Evolutionary conservation across 495 filamentous ascomycete genomes (phyloP), one percentile per base, ranked within the genome.

Genomic region (Xylaria cubensis): DNA sequence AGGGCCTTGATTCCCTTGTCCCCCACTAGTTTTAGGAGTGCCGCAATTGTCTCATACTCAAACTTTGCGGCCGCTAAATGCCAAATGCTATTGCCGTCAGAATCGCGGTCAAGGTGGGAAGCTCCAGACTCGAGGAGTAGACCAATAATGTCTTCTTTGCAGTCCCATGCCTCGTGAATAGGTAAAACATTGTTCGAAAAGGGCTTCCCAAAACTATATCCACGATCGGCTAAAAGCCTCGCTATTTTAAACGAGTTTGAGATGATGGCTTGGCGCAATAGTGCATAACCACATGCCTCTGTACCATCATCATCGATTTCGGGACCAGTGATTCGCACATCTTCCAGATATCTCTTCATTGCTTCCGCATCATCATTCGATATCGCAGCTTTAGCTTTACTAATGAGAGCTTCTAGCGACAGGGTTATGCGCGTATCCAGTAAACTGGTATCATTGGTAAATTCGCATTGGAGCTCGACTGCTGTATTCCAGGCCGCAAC

Each of bases 401-500:
- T 13, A 5, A 67, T 2, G 5, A 67, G 46, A 10, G 64, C 64
- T 3, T 67, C 46, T 13, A 53, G 9, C 9, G 64, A 67, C 29
- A 55, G n/a, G 19, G 64, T 36, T 55, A 67, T 29, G 9, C 46
- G 17, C 17, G 24, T 8, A 24, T 39, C 24, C 44, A 67, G 26
- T 21, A 67, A 39, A 10, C 0, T 13, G 26, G 29, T 21, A 9
- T 67, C 64, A 26, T 39, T 4, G 12, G 39, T 39, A 53, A 67
- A 56, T 6, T 39, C 19, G 29, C 46, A 67, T 15, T 51, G 19
- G 4, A 67, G 64, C 26, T 39, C 26, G 15, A 67, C 50, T 2
- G 64, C 64, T 15, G 46, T 39, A 21, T 67, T 55, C 64, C 64
- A 67, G 17, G 64, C 64, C 4, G 64, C 34, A 0, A 42, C 26